Percentiles rank a stretch among this genome's conserved stretches.
Evolutionary conservation across 768 basidiomycete species (phyloP).

Genomic region (Amanita rubescens): DNA sequence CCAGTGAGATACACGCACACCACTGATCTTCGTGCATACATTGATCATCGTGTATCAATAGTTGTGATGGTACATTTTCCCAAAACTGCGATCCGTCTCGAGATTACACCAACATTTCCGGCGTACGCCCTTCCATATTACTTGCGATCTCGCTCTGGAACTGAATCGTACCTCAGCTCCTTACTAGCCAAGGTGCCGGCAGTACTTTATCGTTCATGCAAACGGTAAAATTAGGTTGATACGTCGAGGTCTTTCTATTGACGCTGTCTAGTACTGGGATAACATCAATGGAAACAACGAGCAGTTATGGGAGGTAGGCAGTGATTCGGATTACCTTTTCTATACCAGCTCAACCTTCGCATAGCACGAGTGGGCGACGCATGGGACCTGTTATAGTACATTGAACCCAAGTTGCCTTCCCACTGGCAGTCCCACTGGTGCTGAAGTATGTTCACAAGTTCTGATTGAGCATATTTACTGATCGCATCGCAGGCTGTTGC

Average conservation of each 20-base stretch:
- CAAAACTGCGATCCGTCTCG: slow-evolving; percentile 19
- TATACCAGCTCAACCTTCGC: background rate
- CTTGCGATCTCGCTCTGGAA: background rate
- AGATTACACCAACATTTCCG: slow-evolving; percentile 16
- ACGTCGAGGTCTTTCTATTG: background rate
- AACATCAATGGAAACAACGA: slow-evolving; percentile 4
- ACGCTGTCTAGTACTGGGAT: slow-evolving; percentile 1
- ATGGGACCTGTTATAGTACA: slow-evolving; percentile 6
- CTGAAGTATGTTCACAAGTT: background rate
- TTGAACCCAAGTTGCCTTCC: slow-evolving; percentile 1
- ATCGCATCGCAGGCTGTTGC: slow-evolving; percentile 2
- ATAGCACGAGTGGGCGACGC: slow-evolving; percentile 6
- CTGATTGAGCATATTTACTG: background rate
- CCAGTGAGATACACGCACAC: background rate
- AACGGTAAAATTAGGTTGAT: background rate
- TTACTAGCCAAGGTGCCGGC: slow-evolving; percentile 4
- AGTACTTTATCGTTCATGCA: slow-evolving; percentile 3
- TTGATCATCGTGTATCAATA: background rate
- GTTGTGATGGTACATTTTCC: slow-evolving; percentile 13
- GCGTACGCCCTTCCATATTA: slow-evolving; percentile 7
- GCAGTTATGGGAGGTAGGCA: slow-evolving; percentile 2
- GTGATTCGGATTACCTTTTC: background rate
- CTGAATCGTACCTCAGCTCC: background rate
- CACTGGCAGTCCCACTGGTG: slow-evolving; percentile 2
- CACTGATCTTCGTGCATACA: background rate